phyloP scores from a whole-genome alignment of 805 yeast species.

The Blastobotrys americana region DNA sequence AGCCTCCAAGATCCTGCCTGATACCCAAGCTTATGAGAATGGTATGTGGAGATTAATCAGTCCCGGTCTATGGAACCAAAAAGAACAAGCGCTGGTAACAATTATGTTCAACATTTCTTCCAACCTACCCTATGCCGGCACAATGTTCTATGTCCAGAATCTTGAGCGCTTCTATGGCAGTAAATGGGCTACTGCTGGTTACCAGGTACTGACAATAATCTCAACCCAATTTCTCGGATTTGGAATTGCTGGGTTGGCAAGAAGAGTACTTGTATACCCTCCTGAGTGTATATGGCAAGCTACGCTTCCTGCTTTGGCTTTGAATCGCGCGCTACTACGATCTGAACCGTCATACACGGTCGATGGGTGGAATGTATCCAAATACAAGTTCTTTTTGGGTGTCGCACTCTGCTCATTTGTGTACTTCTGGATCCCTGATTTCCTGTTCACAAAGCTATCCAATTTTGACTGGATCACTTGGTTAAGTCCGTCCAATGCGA shows the following conservation, averaged over 20 bases:
- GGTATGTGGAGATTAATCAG: slow-evolving; percentile 39
- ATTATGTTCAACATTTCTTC: slow-evolving; percentile 24
- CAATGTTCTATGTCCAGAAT: slow-evolving; percentile 16
- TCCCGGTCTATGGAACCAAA: slow-evolving; percentile 62
- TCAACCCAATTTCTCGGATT: slow-evolving; percentile 59
- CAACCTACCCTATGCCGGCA: slow-evolving; percentile 8
- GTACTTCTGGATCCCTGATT: slow-evolving; percentile 57
- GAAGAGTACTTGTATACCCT: slow-evolving; percentile 51
- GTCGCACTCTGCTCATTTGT: slow-evolving; percentile 34
- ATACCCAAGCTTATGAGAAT: slow-evolving; percentile 29
- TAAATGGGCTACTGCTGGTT: slow-evolving; percentile 30
- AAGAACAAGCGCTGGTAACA: slow-evolving; percentile 56
- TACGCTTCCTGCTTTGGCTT: slow-evolving; percentile 40
- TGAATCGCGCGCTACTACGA: slow-evolving; percentile 37
- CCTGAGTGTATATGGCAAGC: slow-evolving; percentile 49
- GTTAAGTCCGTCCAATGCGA: slow-evolving; percentile 47
- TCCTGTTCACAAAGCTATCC: slow-evolving; percentile 49
- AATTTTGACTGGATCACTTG: slow-evolving; percentile 55
- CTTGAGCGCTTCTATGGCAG: slow-evolving; percentile 13
- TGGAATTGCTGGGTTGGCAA: slow-evolving; percentile 59
- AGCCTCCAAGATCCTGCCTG: slow-evolving; percentile 15
- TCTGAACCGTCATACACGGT: slow-evolving; percentile 31
- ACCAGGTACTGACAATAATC: slow-evolving; percentile 44
- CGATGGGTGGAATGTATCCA: slow-evolving; percentile 55
- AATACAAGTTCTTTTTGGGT: slow-evolving; percentile 42